A percentile compares a stretch with the other conserved stretches of the same genome.
phyloP scores from a whole-genome alignment of 2,329 filamentous ascomycete genomes.

The Ascomycota sp. region DNA sequence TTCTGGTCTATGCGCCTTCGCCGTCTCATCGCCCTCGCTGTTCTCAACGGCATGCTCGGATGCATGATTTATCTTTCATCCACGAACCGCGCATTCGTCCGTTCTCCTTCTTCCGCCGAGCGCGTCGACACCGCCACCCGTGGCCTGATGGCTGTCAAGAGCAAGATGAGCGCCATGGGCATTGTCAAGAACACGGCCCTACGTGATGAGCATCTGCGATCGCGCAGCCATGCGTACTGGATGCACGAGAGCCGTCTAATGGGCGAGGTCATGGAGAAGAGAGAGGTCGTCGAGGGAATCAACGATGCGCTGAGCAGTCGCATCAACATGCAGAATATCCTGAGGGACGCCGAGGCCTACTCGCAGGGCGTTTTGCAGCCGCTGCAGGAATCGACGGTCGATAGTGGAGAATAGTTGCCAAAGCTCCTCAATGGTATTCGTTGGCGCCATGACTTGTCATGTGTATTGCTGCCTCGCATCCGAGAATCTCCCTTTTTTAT shows the following conservation, averaged over 20 bases:
- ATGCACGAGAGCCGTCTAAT: constrained; percentile 49
- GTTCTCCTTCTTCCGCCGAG: constrained; percentile 36
- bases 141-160: constrained; percentile 33
- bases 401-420: neutral
- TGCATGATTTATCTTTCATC: constrained; percentile 49
- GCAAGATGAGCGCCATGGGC: constrained; percentile 48
- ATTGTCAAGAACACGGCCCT: constrained; percentile 62
- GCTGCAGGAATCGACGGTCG: constrained; percentile 6
- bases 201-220: constrained; percentile 48
- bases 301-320: constrained; percentile 42
- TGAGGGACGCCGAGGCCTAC: constrained; percentile 41
- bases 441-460: too few relatives aligned
- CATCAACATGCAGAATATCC: constrained; percentile 38
- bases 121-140: constrained; percentile 38
- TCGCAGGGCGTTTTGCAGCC: constrained; percentile 20
- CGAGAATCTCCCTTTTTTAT: too few relatives aligned
- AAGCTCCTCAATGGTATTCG: too few relatives aligned
- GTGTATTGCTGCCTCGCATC: neutral
- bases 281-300: constrained; percentile 49
- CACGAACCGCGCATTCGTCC: constrained; percentile 57
- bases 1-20: constrained; percentile 45
- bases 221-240: constrained; percentile 54
- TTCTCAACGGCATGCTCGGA: constrained; percentile 40
- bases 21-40: constrained; percentile 40
- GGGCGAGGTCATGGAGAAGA: constrained; percentile 55